A percentile compares a stretch with the other conserved stretches of the same genome.
Conservation (phyloP, 2,329 filamentous ascomycete genomes). For the Phaeophleospora eucalypticola region DNA sequence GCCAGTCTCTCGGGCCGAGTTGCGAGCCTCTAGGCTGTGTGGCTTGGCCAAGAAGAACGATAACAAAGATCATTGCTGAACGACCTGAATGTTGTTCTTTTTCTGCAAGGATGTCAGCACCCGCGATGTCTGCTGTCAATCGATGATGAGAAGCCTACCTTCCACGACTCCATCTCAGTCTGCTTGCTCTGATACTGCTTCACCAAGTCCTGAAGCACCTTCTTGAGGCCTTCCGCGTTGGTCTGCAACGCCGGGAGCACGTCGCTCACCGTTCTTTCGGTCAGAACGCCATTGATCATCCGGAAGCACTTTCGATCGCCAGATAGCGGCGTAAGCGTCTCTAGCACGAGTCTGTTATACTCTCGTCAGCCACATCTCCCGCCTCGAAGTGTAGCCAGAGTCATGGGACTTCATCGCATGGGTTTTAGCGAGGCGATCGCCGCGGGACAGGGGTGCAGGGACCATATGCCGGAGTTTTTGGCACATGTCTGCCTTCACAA, state of each 20-base stretch:
- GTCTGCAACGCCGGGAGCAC: constrained; percentile 87
- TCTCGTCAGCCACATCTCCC: constrained; percentile 2
- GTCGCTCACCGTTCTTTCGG: constrained; percentile 90
- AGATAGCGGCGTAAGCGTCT: constrained; percentile 79
- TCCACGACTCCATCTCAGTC: constrained; percentile 95
- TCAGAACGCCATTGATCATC: constrained; percentile 94
- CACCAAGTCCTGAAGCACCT: constrained; percentile 87
- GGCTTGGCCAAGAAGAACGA: no score
- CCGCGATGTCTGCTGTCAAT: not conserved
- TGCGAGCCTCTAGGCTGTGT: not conserved
- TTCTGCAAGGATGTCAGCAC: constrained; percentile 54
- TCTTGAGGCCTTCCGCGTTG: constrained; percentile 88
- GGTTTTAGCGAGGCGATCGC: not conserved
- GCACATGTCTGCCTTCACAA: no score
- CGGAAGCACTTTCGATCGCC: constrained; percentile 94
- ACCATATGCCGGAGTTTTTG: constrained; percentile 5
- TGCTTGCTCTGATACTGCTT: constrained; percentile 97
- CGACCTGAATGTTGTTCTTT: constrained; percentile 84
- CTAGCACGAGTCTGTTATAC: constrained; percentile 75
- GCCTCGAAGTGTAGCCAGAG: constrained; percentile 5
- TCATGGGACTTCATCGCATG: constrained; percentile 8
- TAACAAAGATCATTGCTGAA: constrained; percentile 60
- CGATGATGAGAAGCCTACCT: constrained; percentile 57
- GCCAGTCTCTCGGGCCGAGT: not conserved
- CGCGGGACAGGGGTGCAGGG: constrained; percentile 5